Conservation (phyloP, 176 grass and related monocot species). For the Oryza meridionalis region DNA sequence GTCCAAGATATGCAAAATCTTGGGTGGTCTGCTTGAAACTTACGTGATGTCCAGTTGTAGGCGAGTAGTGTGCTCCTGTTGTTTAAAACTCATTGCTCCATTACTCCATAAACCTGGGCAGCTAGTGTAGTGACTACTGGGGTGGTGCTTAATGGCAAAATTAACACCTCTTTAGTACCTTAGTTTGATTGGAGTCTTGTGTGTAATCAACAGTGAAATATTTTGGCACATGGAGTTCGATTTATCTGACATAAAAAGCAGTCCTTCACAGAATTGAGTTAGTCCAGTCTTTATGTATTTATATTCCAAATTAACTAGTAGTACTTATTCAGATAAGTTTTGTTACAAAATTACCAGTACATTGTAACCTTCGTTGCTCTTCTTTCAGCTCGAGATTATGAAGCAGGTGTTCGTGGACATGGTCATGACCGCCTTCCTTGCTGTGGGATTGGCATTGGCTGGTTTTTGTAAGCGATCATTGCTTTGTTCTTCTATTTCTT, state of each 20-base stretch:
- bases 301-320: background rate
- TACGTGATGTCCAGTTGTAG: background rate
- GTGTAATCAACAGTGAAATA: background rate
- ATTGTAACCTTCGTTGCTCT: slow-evolving; percentile 11
- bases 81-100: background rate
- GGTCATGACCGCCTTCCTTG: slow-evolving; percentile 64
- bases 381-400: slow-evolving; percentile 52
- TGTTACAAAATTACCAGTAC: background rate
- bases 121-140: background rate
- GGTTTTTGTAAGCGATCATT: slow-evolving; percentile 75
- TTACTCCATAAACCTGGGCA: background rate
- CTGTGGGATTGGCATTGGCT: slow-evolving; percentile 80
- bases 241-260: background rate
- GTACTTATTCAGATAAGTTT: background rate
- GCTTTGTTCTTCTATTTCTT: background rate
- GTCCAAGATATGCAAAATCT: background rate
- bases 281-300: background rate
- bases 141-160: background rate
- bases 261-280: background rate
- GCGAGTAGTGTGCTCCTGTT: background rate
- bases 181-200: background rate
- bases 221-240: background rate
- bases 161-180: background rate
- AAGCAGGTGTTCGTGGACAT: slow-evolving; percentile 47
- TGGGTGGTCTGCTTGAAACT: background rate